Evolutionary conservation across 139 green algal species (phyloP), one percentile per base, ranked within the genome.

Genomic region (Ettlia oleoabundans): DNA sequence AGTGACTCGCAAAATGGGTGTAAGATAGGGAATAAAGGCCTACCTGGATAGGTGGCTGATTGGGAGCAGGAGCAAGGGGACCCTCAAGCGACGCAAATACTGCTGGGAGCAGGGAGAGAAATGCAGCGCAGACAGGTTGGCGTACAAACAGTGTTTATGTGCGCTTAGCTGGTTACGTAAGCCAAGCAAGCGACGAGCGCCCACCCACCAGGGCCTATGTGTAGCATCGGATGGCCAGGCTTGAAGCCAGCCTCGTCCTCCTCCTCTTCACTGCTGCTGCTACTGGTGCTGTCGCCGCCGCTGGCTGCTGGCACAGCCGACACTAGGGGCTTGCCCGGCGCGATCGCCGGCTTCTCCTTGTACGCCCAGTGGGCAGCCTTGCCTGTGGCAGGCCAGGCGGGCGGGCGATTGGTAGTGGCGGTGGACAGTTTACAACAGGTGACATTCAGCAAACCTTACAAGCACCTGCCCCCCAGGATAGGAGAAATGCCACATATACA

Each of bases 291-390:
- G 61, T 33, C 30, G 41, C 61, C 32, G n/a, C 30, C 30, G 33
- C 33, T 41, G 74, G 74, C 26, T 2, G 73, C 73, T 37, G 73
- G 10, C 8, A 69, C 33, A 37, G 51, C 51, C 15, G 24, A 15
- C 42, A 28, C 67, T 22, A n/a, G 28, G 30, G 28, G 37, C 33
- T 62, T 33, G 35, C 33, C 6, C 42, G 22, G 70, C 35, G 65
- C 30, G 2, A 22, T 37, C 30, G 32, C 9, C 15, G 79, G 43
- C 37, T 35, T 22, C 69, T 96, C 94, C 82, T 98, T 98, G 88
- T 97, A 98, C 2, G 88, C 86, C 92, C 93, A 98, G 88, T 98
- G 95, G 2, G 94, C 92, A 4, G 95, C 94, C 8, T 83, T 83
- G 37, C 78, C 78, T 83, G 65, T 37, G 35, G 24, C n/a, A 40